A percentile compares a stretch with the other conserved stretches of the same genome.
Conservation (phyloP, 2,329 filamentous ascomycete species). For the Seiridium cupressi region DNA sequence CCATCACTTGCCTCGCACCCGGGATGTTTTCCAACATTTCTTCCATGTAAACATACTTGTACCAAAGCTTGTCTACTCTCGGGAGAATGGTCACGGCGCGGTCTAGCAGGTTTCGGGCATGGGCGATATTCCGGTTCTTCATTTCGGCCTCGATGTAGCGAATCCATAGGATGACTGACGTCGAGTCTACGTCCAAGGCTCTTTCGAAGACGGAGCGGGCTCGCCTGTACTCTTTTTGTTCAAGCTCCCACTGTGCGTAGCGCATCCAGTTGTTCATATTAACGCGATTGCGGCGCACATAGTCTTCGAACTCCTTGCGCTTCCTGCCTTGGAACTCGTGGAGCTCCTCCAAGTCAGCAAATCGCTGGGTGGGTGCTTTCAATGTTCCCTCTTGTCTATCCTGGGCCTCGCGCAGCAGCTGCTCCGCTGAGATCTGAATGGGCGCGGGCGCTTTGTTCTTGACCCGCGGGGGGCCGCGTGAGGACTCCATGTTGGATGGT, state of each 20-base stretch:
- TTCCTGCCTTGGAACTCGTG: constrained; percentile 97
- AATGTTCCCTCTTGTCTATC: constrained; percentile 89
- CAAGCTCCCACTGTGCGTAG: constrained; percentile 95
- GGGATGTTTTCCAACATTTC: constrained; percentile 95
- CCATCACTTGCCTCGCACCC: constrained; percentile 90
- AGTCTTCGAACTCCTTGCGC: constrained; percentile 95
- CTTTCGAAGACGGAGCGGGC: constrained; percentile 93
- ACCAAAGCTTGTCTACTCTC: constrained; percentile 94
- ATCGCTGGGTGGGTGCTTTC: constrained; percentile 89
- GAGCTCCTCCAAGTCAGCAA: constrained; percentile 94
- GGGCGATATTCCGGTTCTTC: constrained; percentile 93
- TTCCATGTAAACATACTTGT: constrained; percentile 99
- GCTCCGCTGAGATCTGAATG: constrained; percentile 90
- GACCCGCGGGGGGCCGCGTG: constrained; percentile 89
- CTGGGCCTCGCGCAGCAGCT: constrained; percentile 94
- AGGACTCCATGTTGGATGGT: constrained; percentile 69
- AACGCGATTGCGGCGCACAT: constrained; percentile 89
- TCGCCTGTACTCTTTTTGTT: constrained; percentile 94
- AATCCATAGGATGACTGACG: constrained; percentile 84
- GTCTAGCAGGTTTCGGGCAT: constrained; percentile 91
- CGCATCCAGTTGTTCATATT: constrained; percentile 99
- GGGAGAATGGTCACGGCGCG: constrained; percentile 91
- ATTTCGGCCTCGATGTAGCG: constrained; percentile 96
- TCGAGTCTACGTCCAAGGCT: constrained; percentile 87
- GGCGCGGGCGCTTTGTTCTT: constrained; percentile 97